Conservation (phyloP, 1,284 basidiomycete genomes). For the Boletus smithii region DNA sequence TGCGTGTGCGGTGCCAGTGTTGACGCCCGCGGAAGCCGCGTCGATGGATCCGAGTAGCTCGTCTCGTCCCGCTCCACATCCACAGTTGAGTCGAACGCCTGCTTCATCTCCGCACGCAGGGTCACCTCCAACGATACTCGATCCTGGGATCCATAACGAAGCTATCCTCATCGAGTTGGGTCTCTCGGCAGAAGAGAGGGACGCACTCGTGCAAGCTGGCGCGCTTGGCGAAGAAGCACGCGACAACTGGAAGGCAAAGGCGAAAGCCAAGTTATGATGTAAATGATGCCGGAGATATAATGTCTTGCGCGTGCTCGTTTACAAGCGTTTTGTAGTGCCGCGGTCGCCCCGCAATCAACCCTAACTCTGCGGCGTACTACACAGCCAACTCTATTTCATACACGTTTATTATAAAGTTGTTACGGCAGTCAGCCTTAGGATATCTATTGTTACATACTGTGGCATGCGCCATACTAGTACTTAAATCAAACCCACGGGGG, state of each 20-base stretch:
- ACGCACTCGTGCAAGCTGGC: constrained; percentile 40
- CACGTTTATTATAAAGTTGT: too few species aligned
- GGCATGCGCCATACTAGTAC: too few species aligned
- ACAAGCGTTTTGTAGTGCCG: background rate
- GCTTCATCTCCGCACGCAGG: constrained; percentile 11
- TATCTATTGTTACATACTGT: too few species aligned
- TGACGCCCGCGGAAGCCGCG: constrained; percentile 61
- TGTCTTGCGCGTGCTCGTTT: constrained; percentile 12
- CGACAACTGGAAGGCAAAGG: constrained; percentile 9
- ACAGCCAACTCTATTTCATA: too few species aligned
- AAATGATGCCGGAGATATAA: too few species aligned
- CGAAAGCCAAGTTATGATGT: constrained; percentile 22
- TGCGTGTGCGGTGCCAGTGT: constrained; percentile 73
- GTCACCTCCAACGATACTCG: constrained; percentile 25
- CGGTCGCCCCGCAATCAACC: too few species aligned
- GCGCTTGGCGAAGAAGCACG: constrained; percentile 38
- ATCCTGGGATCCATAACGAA: constrained; percentile 51
- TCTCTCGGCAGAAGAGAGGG: constrained; percentile 37
- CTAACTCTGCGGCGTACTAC: too few species aligned
- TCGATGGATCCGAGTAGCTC: constrained; percentile 36
- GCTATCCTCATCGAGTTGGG: constrained; percentile 51
- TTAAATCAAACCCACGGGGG: too few species aligned
- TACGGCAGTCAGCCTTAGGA: too few species aligned
- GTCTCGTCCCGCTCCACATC: constrained; percentile 49
- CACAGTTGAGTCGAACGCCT: constrained; percentile 39